phyloP scores from a whole-genome alignment of 768 basidiomycete species.

The Suillus cothurnatus region DNA sequence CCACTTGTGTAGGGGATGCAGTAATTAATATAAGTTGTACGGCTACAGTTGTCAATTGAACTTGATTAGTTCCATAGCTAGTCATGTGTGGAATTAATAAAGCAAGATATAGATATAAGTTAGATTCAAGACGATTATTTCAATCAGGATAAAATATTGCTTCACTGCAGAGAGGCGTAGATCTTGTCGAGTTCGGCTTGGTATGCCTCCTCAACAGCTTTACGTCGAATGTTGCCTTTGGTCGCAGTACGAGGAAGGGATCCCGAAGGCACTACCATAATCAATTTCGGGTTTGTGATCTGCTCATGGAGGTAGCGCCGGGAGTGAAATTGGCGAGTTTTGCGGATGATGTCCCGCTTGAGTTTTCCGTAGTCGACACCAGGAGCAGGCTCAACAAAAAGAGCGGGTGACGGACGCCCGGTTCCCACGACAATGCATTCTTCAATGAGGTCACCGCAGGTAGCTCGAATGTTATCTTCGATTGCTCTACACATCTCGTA shows the following conservation, averaged over 20 bases:
- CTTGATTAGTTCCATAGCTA: not conserved
- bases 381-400: slow-evolving; percentile 68
- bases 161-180: slow-evolving; percentile 39
- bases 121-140: slow-evolving; percentile 10
- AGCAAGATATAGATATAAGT: slow-evolving; percentile 18
- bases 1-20: not conserved
- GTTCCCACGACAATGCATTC: slow-evolving; percentile 80
- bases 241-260: slow-evolving; percentile 77
- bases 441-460: slow-evolving; percentile 64
- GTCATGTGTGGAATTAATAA: not conserved
- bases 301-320: slow-evolving; percentile 81
- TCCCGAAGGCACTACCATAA: slow-evolving; percentile 65
- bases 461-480: slow-evolving; percentile 72
- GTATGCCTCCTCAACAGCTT: slow-evolving; percentile 72
- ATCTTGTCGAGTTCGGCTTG: slow-evolving; percentile 58
- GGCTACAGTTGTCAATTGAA: slow-evolving; percentile 6
- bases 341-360: slow-evolving; percentile 71
- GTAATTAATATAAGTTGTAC: slow-evolving; percentile 1
- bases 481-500: slow-evolving; percentile 51
- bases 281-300: slow-evolving; percentile 62
- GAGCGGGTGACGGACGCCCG: slow-evolving; percentile 72
- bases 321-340: slow-evolving; percentile 71
- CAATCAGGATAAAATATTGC: not conserved
- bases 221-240: slow-evolving; percentile 80
- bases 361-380: slow-evolving; percentile 59